Percentiles rank a stretch among this genome's conserved stretches.
These are phyloP conservation scores for Globisporangium alternatum DNA, from an alignment of 352 stramenopile genomes.

Conservation along the genomic window DNA sequence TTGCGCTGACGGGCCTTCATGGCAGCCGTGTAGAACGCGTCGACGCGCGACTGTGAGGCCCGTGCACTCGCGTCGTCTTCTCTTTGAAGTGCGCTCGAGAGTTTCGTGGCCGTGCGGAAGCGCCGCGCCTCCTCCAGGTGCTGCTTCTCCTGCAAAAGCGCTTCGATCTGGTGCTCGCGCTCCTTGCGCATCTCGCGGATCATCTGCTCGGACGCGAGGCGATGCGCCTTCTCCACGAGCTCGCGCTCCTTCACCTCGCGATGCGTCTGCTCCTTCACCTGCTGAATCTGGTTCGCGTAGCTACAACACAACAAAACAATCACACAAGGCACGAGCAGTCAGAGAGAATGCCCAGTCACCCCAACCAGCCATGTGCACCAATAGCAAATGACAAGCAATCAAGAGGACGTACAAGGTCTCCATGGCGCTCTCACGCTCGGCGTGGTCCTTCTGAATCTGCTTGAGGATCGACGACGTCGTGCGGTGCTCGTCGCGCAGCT, in stretches of 20 bases:
- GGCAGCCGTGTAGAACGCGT: conserved; percentile 66
- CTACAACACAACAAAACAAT: conserved; percentile 15
- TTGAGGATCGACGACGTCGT: conserved; percentile 43
- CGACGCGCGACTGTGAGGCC: conserved; percentile 25
- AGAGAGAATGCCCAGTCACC: neutral
- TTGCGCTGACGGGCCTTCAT: conserved; percentile 55
- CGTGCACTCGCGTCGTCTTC: conserved; percentile 25
- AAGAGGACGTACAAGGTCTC: conserved; percentile 50
- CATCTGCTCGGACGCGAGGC: conserved; percentile 61
- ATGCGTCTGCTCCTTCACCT: conserved; percentile 60
- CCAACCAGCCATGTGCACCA: neutral
- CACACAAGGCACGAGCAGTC: neutral
- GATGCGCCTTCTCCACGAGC: conserved; percentile 67
- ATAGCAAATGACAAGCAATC: neutral
- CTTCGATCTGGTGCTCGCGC: conserved; percentile 46
- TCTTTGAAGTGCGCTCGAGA: conserved; percentile 38
- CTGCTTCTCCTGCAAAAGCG: conserved; percentile 52
- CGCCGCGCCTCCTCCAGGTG: conserved; percentile 59
- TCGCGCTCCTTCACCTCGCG: conserved; percentile 59
- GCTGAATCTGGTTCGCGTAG: conserved; percentile 64
- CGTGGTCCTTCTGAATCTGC: conserved; percentile 61
- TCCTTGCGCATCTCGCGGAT: conserved; percentile 63
- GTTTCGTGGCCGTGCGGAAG: conserved; percentile 43
- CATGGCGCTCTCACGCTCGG: conserved; percentile 51
- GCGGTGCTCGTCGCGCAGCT: conserved; percentile 60